Percentiles rank a stretch among this genome's conserved stretches.
Evolutionary conservation across 2,329 filamentous ascomycete genomes (phyloP).

Genomic region (Daldinia eschscholtzii): DNA sequence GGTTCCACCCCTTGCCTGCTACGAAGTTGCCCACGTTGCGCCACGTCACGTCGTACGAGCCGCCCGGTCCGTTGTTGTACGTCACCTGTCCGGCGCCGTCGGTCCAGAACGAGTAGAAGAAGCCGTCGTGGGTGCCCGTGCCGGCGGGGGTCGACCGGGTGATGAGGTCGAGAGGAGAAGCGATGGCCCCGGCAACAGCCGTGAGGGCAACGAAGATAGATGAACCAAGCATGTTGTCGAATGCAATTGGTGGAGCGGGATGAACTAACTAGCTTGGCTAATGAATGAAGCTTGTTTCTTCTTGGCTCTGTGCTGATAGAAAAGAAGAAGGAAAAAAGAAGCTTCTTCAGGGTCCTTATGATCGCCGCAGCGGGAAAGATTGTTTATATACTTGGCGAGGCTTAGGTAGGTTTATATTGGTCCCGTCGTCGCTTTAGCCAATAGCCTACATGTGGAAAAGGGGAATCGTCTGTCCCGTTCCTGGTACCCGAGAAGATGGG

Average conservation of each 20-base stretch:
- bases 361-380: constrained; percentile 29
- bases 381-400: constrained; percentile 36
- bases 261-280: neutral
- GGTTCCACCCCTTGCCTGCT: constrained; percentile 65
- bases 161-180: constrained; percentile 50
- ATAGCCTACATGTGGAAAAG: constrained; percentile 33
- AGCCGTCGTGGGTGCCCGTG: constrained; percentile 63
- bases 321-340: constrained; percentile 1
- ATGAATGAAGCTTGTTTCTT: neutral
- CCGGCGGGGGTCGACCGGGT: constrained; percentile 48
- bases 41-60: constrained; percentile 66
- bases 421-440: constrained; percentile 15
- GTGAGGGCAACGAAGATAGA: constrained; percentile 48
- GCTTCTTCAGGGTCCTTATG: constrained; percentile 21
- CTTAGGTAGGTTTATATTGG: neutral
- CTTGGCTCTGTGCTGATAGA: constrained; percentile 10
- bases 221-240: constrained; percentile 48
- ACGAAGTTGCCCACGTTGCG: constrained; percentile 63
- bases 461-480: constrained; percentile 39
- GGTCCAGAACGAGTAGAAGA: constrained; percentile 73
- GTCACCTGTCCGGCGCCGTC: constrained; percentile 66
- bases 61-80: constrained; percentile 68
- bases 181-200: constrained; percentile 47
- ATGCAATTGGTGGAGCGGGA: constrained; percentile 22
- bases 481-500: constrained; percentile 41